Evolutionary conservation across 2,329 filamentous ascomycete species (phyloP).

Genomic region (Neonectria punicea): DNA sequence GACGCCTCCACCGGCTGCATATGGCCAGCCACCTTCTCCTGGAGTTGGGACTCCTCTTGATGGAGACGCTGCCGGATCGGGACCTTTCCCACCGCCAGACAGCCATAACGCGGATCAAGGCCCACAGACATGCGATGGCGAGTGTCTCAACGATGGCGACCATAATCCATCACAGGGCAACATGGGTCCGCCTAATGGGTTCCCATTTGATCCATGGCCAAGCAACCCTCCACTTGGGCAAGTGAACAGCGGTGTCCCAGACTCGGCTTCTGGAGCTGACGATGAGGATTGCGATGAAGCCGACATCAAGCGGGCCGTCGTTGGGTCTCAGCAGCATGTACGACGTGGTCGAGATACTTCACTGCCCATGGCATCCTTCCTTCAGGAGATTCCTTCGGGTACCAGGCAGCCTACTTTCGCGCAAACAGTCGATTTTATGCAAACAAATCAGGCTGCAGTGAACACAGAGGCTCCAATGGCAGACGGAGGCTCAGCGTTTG

Average conservation of each 20-base stretch:
- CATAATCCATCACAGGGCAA: background rate
- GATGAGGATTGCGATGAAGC: constrained; percentile 1
- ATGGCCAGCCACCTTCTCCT: background rate
- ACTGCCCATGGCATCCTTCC: background rate
- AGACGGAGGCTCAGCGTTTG: background rate
- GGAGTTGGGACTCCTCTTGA: background rate
- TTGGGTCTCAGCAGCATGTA: background rate
- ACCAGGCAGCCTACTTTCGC: background rate
- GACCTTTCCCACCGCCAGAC: background rate
- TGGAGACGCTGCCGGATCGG: background rate
- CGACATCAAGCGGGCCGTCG: background rate
- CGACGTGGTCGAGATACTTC: background rate
- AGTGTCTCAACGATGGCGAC: constrained; percentile 6
- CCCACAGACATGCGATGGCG: constrained; percentile 8
- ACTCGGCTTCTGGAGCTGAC: background rate
- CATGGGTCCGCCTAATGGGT: background rate
- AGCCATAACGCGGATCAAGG: background rate
- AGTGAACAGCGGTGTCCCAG: background rate
- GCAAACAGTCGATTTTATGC: background rate
- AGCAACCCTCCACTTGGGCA: background rate
- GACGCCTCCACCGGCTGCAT: background rate
- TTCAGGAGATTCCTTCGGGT: no score
- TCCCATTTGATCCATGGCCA: background rate
- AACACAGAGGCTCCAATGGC: background rate
- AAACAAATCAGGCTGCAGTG: background rate